Conservation (phyloP, 768 basidiomycete species). For the Calocera cornea region DNA sequence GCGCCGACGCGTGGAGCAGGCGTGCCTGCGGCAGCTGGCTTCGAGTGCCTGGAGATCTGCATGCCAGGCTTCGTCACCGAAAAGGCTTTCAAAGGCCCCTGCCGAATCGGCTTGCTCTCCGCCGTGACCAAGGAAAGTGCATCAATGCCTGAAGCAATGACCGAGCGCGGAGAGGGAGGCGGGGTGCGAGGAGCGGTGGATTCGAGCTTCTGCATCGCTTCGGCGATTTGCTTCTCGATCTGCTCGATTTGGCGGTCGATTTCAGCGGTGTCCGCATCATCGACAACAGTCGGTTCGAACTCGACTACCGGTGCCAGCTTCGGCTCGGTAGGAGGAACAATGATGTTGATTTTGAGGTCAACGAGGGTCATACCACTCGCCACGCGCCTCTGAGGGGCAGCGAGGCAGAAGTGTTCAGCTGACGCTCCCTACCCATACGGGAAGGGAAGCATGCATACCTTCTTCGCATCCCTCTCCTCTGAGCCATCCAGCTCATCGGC, state of each 20-base stretch:
- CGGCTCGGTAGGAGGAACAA: neutral
- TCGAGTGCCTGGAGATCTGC: neutral
- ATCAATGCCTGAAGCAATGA: neutral
- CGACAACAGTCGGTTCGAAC: conserved; percentile 1
- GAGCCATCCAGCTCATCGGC: neutral
- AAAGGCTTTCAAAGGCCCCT: neutral
- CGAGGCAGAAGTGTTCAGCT: neutral
- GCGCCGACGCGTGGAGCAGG: neutral
- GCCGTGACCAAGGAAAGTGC: neutral
- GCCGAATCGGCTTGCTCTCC: neutral
- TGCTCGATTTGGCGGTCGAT: conserved; percentile 62
- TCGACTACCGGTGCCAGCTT: neutral
- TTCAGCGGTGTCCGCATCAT: conserved; percentile 49
- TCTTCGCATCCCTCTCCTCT: neutral
- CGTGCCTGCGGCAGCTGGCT: neutral
- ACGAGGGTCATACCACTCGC: neutral
- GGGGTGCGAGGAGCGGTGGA: neutral
- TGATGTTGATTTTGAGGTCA: neutral
- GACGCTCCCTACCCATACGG: neutral
- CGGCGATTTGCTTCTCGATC: conserved; percentile 36
- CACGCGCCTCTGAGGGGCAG: neutral
- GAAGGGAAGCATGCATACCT: conserved; percentile 1
- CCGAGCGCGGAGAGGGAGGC: neutral
- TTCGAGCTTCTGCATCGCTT: conserved; percentile 1
- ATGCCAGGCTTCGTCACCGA: neutral